phyloP scores from a whole-genome alignment of 257 asterid genomes.

The Leonotis leonurus region DNA sequence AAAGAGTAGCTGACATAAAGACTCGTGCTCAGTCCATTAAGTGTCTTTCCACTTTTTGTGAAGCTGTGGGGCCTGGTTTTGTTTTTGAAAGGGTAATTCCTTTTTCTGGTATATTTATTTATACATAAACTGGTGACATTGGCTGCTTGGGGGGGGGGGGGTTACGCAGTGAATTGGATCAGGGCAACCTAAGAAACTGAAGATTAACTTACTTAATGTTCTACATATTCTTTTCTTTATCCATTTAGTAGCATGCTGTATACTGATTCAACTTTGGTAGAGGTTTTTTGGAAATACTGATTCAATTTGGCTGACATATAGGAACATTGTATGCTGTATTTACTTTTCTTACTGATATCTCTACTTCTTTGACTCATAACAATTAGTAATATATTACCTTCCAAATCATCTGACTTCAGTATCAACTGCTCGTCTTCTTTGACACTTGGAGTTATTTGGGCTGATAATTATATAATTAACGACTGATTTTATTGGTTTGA shows the following conservation, averaged over 20 bases:
- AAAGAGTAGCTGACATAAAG: slow-evolving; percentile 98
- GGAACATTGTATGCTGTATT: neutral
- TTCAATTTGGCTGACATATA: neutral
- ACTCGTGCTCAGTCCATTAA: slow-evolving; percentile 90
- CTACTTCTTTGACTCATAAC: neutral
- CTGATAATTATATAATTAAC: neutral
- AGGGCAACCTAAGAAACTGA: too few species aligned
- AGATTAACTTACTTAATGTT: neutral
- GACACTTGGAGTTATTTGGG: neutral
- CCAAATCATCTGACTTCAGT: neutral
- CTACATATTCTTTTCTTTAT: neutral
- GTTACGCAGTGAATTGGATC: neutral
- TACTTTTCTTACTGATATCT: neutral
- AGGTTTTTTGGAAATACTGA: neutral
- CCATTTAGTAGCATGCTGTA: neutral
- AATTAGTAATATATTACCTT: too few species aligned
- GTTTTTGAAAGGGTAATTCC: slow-evolving; percentile 80
- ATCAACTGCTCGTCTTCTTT: neutral
- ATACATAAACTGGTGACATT: neutral
- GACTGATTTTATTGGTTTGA: neutral
- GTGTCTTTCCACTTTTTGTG: slow-evolving; percentile 89
- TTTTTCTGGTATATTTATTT: neutral
- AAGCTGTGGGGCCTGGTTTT: slow-evolving; percentile 97
- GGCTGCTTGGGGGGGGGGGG: neutral
- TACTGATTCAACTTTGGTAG: neutral